phyloP scores from a whole-genome alignment of 176 grass and related monocot genomes.

The Aegilops longissima region DNA sequence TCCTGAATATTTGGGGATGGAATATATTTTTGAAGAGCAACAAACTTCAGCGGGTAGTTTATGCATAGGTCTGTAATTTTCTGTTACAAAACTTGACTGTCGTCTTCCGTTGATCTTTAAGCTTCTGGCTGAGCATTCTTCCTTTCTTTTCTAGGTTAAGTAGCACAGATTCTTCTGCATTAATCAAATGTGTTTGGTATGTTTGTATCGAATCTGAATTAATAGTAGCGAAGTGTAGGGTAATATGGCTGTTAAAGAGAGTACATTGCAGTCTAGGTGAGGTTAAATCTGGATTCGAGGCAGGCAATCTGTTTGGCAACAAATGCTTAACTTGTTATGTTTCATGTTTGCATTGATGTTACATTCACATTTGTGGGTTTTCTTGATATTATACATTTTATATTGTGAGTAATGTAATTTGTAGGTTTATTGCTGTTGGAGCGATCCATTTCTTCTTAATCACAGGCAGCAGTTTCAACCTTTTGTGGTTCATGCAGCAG shows the following conservation, averaged over 20 bases:
- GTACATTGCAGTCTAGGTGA: background rate
- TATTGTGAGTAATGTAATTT: conserved; percentile 25
- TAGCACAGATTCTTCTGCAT: background rate
- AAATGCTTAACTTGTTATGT: background rate
- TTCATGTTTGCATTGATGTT: background rate
- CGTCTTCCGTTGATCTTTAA: background rate
- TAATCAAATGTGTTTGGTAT: background rate
- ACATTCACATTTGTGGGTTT: background rate
- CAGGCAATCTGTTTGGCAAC: background rate
- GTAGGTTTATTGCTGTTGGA: conserved; percentile 80
- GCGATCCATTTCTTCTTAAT: conserved; percentile 75
- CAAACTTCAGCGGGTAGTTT: background rate
- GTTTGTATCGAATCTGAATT: background rate
- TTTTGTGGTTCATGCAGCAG: conserved; percentile 68
- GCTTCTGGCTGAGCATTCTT: background rate
- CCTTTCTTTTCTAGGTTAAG: background rate
- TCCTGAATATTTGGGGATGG: background rate
- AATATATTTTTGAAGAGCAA: background rate
- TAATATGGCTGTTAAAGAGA: background rate
- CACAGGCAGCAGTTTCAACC: conserved; percentile 61
- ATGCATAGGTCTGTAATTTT: background rate
- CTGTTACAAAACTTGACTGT: background rate
- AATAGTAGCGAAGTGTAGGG: background rate
- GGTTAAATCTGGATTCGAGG: background rate
- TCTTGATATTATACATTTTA: background rate